Evolutionary conservation across 169 alveolate species (phyloP), one percentile per base, ranked within the genome.

Genomic region (Perkinsus olseni): DNA sequence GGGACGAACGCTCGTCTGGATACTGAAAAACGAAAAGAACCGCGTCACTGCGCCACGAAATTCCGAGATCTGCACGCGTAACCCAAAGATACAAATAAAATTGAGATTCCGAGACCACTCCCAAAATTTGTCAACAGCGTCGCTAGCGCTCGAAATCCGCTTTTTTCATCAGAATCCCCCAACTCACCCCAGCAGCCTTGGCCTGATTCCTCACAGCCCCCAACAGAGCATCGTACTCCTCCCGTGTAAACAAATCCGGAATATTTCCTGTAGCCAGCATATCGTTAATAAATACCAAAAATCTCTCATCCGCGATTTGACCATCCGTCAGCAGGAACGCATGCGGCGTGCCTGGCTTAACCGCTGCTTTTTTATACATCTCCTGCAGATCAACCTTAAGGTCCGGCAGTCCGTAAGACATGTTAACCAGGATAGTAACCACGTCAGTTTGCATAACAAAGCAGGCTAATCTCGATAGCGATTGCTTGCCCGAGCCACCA

Each of bases 401-500:
- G 40, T 98, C 99, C 82, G 96, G 96, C 93, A 96, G 94, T 40
- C 97, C 97, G 96, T 97, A 98, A 92, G 95, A 97, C 92, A 98
- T 97, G 92, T 98, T 97, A 91, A 98, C 99, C 45, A 96, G 95
- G 93, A 98, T 98, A 95, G 94, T 94, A 93, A 94, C 96, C 34
- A 97, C 96, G 92, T 98, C 99, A 94, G 95, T 96, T 91, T 96
- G 98, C 24, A 96, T 93, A 94, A 98, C 97, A 95, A 98, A 98
- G 82, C 98, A 95, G 31, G 99, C 97, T 74, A 98, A 97, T 93
- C 97, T 95, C 40, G 99, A 95, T 51, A 98, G 96, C 20, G 99
- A 97, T 95, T 98, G 98, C 95, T 98, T 98, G 48, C 99, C 99
- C 28, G 99, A 98, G 74, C 99, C 99, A 8, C 99, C 99, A 39